phyloP scores from a whole-genome alignment of 257 asterid genomes.

The Scutellaria barbata region DNA sequence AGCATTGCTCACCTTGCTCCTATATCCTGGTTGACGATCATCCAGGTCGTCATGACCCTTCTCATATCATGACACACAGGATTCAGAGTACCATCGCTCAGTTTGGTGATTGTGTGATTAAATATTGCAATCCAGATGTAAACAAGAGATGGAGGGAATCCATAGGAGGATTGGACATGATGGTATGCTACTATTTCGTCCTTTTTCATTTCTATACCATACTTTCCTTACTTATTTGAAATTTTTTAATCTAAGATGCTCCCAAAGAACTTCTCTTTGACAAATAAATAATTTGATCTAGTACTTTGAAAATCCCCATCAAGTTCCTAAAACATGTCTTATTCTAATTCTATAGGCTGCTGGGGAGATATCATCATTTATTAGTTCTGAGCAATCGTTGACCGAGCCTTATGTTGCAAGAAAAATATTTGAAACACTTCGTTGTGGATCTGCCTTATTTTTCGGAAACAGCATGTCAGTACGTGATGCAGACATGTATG shows the following conservation, averaged over 20 bases:
- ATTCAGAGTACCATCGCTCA: constrained; percentile 61
- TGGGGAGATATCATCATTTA: constrained; percentile 71
- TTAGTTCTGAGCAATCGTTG: constrained; percentile 69
- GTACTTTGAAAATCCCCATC: constrained; percentile 12
- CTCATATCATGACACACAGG: constrained; percentile 80
- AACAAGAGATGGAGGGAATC: constrained; percentile 56
- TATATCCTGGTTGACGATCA: constrained; percentile 87
- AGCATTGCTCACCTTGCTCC: constrained; percentile 67
- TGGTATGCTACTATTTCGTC: constrained; percentile 51
- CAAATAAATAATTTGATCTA: background rate
- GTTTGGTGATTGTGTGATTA: constrained; percentile 61
- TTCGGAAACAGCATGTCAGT: constrained; percentile 98
- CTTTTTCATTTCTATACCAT: background rate
- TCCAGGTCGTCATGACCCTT: constrained; percentile 97
- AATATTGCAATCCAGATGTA: constrained; percentile 47
- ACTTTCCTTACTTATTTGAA: background rate
- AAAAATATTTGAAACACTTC: constrained; percentile 63
- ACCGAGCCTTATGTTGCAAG: constrained; percentile 96
- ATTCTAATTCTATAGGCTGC: constrained; percentile 55
- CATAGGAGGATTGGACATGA: constrained; percentile 65
- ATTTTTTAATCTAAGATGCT: background rate
- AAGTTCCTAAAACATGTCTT: background rate
- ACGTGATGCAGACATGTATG: constrained; percentile 96
- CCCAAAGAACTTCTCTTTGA: background rate
- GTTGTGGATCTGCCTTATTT: constrained; percentile 80